Evolutionary conservation across 2,329 filamentous ascomycete genomes (phyloP).

Genomic region (Arthrobotrys sphaeroides): DNA sequence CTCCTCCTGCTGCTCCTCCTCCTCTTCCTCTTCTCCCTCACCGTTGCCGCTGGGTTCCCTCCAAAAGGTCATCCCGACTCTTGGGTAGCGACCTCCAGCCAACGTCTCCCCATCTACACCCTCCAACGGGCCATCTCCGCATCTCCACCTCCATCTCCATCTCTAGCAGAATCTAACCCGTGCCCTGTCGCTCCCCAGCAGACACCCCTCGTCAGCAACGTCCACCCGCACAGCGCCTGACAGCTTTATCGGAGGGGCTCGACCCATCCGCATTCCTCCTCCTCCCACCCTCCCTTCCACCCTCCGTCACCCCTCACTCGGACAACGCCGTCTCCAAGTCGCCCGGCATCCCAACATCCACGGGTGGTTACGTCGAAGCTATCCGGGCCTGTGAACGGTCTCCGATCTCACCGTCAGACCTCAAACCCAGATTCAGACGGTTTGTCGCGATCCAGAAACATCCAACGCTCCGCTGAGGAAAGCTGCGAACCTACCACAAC

Average conservation of each 20-base stretch:
- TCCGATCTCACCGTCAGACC: neutral
- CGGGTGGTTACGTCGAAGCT: neutral
- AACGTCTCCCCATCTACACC: neutral
- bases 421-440: too few species aligned
- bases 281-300: neutral
- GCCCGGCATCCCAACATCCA: neutral
- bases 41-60: slow-evolving; percentile 20
- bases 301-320: neutral
- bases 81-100: slow-evolving; percentile 6
- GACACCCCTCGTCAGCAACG: neutral
- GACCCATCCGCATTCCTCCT: neutral
- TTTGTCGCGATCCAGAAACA: slow-evolving; percentile 10
- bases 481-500: slow-evolving; percentile 14
- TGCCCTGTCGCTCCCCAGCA: neutral
- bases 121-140: neutral
- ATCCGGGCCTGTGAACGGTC: neutral
- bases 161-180: slow-evolving; percentile 9
- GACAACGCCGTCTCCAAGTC: neutral
- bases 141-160: neutral
- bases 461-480: neutral
- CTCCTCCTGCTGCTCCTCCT: neutral
- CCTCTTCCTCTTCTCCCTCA: slow-evolving; percentile 14
- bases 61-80: slow-evolving; percentile 15
- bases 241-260: slow-evolving; percentile 30
- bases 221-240: neutral